Evolutionary conservation across 345 rosid genomes (phyloP).

Genomic region (Salix koriyanagi): DNA sequence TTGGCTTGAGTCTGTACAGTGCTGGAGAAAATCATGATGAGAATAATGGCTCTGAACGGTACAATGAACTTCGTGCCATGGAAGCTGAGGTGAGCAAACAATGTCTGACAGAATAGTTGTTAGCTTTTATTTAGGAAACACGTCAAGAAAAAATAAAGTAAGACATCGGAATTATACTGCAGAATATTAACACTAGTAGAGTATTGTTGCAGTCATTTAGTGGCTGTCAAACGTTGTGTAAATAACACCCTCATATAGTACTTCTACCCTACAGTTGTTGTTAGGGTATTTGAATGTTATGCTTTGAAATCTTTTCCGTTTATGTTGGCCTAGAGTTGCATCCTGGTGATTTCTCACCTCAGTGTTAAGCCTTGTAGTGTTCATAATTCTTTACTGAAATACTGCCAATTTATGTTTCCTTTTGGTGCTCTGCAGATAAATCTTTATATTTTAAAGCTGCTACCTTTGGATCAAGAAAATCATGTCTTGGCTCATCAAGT

Average conservation of each 20-base stretch:
- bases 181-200: background rate
- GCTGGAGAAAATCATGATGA: conserved; percentile 32
- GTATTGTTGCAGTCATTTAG: background rate
- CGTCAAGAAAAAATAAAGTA: too few relatives aligned
- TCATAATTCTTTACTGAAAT: background rate
- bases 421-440: conserved; percentile 53
- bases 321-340: background rate
- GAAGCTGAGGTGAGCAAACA: conserved; percentile 76
- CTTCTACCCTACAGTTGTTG: background rate
- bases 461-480: conserved; percentile 59
- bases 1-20: conserved; percentile 46
- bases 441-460: conserved; percentile 63
- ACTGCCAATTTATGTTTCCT: conserved; percentile 1
- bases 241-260: background rate
- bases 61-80: conserved; percentile 76
- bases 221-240: background rate
- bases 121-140: background rate
- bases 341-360: background rate
- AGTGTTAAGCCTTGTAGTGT: background rate
- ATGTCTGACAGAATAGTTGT: background rate
- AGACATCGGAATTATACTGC: background rate
- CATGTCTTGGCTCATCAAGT: conserved; percentile 66
- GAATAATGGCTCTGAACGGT: conserved; percentile 40
- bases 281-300: background rate
- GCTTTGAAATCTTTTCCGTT: background rate